A percentile compares a stretch with the other conserved stretches of the same genome.
Evolutionary conservation across 1,284 basidiomycete genomes (phyloP).

Genomic region (Papiliotrema nemorosa): DNA sequence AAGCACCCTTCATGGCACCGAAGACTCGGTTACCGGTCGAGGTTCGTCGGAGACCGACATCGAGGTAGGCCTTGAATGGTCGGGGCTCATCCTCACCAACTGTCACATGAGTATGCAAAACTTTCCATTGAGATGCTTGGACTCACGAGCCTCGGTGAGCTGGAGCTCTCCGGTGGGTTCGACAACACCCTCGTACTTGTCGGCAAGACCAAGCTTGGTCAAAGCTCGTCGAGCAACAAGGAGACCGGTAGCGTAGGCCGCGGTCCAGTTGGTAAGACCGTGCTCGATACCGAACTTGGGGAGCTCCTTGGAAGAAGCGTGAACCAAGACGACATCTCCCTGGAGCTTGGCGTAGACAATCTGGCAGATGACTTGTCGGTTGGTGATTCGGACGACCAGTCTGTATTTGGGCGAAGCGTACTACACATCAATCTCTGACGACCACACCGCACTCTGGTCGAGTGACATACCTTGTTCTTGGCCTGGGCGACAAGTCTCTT

Average conservation of each 20-base stretch:
- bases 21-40: constrained; percentile 98
- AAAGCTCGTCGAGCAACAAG: constrained; percentile 92
- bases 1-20: constrained; percentile 98
- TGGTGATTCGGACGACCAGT: constrained; percentile 96
- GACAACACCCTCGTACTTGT: constrained; percentile 95
- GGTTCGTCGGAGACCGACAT: constrained; percentile 96
- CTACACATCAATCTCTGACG: background rate
- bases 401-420: constrained; percentile 64
- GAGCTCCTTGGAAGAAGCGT: constrained; percentile 87
- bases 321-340: constrained; percentile 88
- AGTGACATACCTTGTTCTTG: constrained; percentile 99
- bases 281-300: constrained; percentile 96
- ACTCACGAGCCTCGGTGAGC: constrained; percentile 74
- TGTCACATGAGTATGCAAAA: background rate
- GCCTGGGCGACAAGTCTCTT: constrained; percentile 95
- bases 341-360: constrained; percentile 93
- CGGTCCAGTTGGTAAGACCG: constrained; percentile 98
- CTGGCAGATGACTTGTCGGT: constrained; percentile 87
- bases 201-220: constrained; percentile 90
- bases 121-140: background rate
- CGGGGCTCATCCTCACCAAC: constrained; percentile 86
- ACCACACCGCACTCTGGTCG: too few relatives aligned
- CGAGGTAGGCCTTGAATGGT: constrained; percentile 98
- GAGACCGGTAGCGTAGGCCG: constrained; percentile 97
- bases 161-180: constrained; percentile 87